phyloP scores from a whole-genome alignment of 169 alveolate genomes.

The Cryptosporidium andersoni region DNA sequence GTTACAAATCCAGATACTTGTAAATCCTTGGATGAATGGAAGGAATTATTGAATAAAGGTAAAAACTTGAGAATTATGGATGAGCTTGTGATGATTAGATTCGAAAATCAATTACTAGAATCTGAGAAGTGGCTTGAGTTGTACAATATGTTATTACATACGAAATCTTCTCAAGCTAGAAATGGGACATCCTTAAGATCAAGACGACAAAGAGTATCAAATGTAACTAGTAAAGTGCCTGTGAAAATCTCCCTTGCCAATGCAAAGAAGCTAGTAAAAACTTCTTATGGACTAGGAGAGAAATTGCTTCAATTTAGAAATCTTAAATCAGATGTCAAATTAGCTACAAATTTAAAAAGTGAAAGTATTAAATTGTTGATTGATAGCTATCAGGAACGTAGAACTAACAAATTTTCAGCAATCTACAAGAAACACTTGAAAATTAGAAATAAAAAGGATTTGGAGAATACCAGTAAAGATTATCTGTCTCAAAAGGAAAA shows the following conservation, averaged over 20 bases:
- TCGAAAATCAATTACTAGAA: constrained; percentile 3
- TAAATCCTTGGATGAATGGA: constrained; percentile 28
- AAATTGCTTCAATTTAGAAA: constrained; percentile 24
- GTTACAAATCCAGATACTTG: neutral
- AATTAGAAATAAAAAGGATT: neutral
- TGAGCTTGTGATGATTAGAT: neutral
- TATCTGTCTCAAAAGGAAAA: neutral
- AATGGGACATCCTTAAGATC: neutral
- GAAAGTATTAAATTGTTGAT: constrained; percentile 22
- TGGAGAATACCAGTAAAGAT: neutral
- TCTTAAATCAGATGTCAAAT: constrained; percentile 15
- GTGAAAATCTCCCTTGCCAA: constrained; percentile 2
- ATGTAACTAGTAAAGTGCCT: neutral
- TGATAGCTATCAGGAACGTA: constrained; percentile 25
- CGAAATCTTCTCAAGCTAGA: neutral
- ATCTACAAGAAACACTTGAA: constrained; percentile 1
- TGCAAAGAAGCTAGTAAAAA: constrained; percentile 23
- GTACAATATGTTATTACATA: neutral
- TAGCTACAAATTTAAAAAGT: neutral
- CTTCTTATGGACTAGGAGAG: constrained; percentile 38
- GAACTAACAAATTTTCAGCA: neutral
- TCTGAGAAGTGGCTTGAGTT: constrained; percentile 47
- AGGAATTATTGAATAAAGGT: constrained; percentile 27
- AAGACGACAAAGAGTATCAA: neutral
- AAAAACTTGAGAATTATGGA: constrained; percentile 32